A percentile compares a stretch with the other conserved stretches of the same genome.
Evolutionary conservation across 441 rosid genomes (phyloP).

Genomic region (Euphorbia celastroides): DNA sequence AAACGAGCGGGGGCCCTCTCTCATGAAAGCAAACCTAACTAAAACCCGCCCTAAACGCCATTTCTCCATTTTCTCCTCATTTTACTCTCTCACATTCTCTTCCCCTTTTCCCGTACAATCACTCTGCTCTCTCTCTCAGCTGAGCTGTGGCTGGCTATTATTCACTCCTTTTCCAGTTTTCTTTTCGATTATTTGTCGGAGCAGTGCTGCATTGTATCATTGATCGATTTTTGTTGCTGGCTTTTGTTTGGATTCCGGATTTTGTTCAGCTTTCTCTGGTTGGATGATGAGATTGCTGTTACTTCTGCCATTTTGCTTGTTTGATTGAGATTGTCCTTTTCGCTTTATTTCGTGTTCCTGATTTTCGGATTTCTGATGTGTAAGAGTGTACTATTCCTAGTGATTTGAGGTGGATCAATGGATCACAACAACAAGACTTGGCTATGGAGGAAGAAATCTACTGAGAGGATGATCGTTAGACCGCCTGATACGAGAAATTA

Average conservation of each 20-base stretch:
- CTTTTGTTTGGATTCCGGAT: not conserved
- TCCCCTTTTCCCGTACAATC: constrained; percentile 20
- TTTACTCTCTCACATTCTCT: constrained; percentile 1
- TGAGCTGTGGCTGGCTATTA: not conserved
- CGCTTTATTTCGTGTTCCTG: not conserved
- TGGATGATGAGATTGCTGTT: not conserved
- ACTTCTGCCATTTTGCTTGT: not conserved
- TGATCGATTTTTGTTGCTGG: too few relatives aligned
- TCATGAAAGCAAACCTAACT: constrained; percentile 13
- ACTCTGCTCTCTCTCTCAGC: constrained; percentile 12
- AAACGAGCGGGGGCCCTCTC: constrained; percentile 19
- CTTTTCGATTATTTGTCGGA: constrained; percentile 16
- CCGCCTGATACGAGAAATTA: constrained; percentile 30
- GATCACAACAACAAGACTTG: constrained; percentile 44
- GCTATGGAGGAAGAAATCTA: constrained; percentile 77
- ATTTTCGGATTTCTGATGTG: not conserved
- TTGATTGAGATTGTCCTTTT: not conserved
- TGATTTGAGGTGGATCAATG: not conserved
- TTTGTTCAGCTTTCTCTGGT: not conserved
- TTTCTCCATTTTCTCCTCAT: not conserved
- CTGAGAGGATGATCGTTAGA: constrained; percentile 41
- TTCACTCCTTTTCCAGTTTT: constrained; percentile 11
- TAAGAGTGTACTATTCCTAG: not conserved
- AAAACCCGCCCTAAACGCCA: constrained; percentile 5
- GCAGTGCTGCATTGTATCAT: not conserved